A percentile compares a stretch with the other conserved stretches of the same genome.
Evolutionary conservation across 306 rosid genomes (phyloP).

Genomic region (Hylodesmum podocarpum): DNA sequence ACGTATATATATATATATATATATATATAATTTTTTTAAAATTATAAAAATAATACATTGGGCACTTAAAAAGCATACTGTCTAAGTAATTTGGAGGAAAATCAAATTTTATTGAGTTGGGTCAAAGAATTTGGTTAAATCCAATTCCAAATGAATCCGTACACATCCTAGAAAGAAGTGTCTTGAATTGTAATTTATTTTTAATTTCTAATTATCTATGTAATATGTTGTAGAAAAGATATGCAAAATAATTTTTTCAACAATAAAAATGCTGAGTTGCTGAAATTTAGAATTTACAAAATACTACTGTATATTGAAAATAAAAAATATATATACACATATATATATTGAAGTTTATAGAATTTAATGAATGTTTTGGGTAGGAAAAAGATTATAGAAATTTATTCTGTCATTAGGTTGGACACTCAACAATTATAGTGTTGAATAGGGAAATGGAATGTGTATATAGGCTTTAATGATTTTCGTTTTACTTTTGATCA

Average conservation of each 20-base stretch:
- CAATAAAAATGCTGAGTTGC: neutral
- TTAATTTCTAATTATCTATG: neutral
- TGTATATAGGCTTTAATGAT: conserved; percentile 56
- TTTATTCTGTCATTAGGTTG: neutral
- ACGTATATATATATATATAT: no score
- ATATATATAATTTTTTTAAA: no score
- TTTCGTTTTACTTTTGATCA: conserved; percentile 43
- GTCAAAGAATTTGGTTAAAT: no score
- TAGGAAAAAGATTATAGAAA: neutral
- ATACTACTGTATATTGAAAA: neutral
- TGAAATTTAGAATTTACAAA: neutral
- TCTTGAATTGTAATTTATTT: neutral
- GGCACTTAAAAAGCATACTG: no score
- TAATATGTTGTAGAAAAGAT: no score
- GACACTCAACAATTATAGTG: conserved; percentile 13
- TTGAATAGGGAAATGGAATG: conserved; percentile 51
- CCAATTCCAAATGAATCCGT: no score
- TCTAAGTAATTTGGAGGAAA: no score
- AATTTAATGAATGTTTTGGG: no score
- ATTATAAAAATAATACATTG: no score
- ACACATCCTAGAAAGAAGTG: neutral
- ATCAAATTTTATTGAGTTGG: no score
- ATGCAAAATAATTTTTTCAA: neutral
- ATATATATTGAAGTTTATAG: no score
- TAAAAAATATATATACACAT: neutral